These are phyloP conservation scores for Cucurbita pepo DNA, from an alignment of 306 rosid species.

Conservation along the genomic window DNA sequence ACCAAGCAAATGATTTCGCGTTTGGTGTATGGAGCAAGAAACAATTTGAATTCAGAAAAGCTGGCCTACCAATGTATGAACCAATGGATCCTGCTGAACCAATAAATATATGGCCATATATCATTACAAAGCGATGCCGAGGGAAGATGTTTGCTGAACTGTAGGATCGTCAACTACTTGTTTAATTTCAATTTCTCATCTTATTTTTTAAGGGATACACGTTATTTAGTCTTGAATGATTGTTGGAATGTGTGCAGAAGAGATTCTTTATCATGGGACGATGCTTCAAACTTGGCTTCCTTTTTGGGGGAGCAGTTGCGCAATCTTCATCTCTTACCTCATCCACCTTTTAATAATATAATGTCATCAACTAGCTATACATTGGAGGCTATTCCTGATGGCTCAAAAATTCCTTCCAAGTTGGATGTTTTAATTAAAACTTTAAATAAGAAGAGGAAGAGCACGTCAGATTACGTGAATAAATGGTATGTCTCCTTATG, in stretches of 20 bases:
- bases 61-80: constrained; percentile 23
- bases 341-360: constrained; percentile 35
- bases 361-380: constrained; percentile 14
- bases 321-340: constrained; percentile 75
- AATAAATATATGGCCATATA: constrained; percentile 68
- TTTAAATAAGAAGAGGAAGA: constrained; percentile 53
- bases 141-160: constrained; percentile 75
- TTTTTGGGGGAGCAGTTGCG: constrained; percentile 74
- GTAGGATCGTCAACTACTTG: constrained; percentile 32
- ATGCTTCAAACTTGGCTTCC: constrained; percentile 51
- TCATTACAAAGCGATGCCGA: constrained; percentile 55
- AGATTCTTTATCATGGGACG: constrained; percentile 49
- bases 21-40: constrained; percentile 77
- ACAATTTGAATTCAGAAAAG: constrained; percentile 45
- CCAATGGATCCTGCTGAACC: constrained; percentile 15
- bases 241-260: constrained; percentile 42
- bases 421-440: constrained; percentile 54
- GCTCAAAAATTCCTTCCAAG: constrained; percentile 38
- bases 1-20: constrained; percentile 27
- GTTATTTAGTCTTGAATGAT: constrained; percentile 7
- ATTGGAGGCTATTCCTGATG: constrained; percentile 21
- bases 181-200: not conserved
- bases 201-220: not conserved
- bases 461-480: constrained; percentile 38
- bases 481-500: constrained; percentile 41